Base-by-base conservation (phyloP, 2,329 filamentous ascomycete genomes). In the Whalleya microplaca region DNA sequence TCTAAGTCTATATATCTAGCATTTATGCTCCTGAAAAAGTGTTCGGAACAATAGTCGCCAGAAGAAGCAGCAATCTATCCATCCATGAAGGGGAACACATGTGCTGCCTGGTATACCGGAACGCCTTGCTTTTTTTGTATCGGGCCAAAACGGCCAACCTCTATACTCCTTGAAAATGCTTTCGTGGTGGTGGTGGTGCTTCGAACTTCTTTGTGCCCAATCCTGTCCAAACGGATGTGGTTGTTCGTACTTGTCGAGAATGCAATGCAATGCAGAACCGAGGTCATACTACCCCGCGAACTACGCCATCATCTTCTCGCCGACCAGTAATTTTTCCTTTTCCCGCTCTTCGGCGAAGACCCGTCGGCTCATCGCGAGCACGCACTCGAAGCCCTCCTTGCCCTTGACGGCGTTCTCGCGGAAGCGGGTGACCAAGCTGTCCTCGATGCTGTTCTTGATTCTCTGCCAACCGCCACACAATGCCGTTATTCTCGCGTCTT, bases 391-490 rank as follows among this genome's bases (percentile, higher is more conserved):
- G 1, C 95, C 95, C 75, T 98, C 93, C 63, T 90, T 87, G 63
- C 95, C 95, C 76, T 91, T 93, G 65, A 82, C 81, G 21, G 95
- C 94, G 70, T 99, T 99, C 75, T 99, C 92, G 65, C 86, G 84
- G 79, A 99, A 99, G 52, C 92, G 82, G 63, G 89, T 90, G 44
- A 98, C 89, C 42, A 92, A 90, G 50, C 91, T 87, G 67, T 98
- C 92, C 79, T 99, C 95, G 67, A 99, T 96, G 72, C 88, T 91
- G 77, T 95, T 96, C 81, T 92, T 95, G 72, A 98, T 92, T 72
- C 92, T 92, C 77, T 97, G 91, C 93, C 95, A 99, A 60, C 95
- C 95, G 65, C 95, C 94, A 74, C 92, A 96, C 9, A 98, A 80
- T 0, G 95, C 95, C 1, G 93, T 96, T 71, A 99, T 94, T 76